Conservation (phyloP, 2,329 filamentous ascomycete species). For the Calcarisporium arbuscula region DNA sequence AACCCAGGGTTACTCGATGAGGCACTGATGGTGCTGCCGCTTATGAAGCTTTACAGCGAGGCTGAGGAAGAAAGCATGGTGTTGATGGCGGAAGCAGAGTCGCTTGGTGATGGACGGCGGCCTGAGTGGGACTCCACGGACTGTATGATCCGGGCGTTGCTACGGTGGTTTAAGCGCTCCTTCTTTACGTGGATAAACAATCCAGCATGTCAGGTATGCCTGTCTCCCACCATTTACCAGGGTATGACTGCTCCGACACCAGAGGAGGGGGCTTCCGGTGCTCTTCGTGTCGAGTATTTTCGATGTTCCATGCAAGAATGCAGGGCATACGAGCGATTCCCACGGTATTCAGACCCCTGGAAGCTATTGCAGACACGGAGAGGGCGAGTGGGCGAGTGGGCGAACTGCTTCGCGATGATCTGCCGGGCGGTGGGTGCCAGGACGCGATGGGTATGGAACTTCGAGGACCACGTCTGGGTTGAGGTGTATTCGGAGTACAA, state of each 20-base stretch:
- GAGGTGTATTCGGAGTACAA: constrained; percentile 95
- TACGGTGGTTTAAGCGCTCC: constrained; percentile 91
- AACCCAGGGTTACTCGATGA: constrained; percentile 93
- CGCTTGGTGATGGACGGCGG: constrained; percentile 71
- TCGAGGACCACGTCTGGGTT: constrained; percentile 96
- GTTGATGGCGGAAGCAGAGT: constrained; percentile 79
- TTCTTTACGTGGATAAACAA: constrained; percentile 99
- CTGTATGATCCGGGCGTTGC: constrained; percentile 81
- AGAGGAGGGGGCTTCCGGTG: constrained; percentile 85
- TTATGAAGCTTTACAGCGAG: constrained; percentile 87
- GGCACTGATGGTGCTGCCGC: constrained; percentile 75
- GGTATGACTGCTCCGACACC: constrained; percentile 80
- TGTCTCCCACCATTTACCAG: constrained; percentile 73
- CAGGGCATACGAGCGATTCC: constrained; percentile 78
- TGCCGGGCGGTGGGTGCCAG: constrained; percentile 86
- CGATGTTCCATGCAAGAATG: constrained; percentile 73
- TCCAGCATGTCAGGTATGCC: constrained; percentile 75
- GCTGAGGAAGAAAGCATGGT: constrained; percentile 92
- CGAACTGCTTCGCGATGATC: constrained; percentile 98
- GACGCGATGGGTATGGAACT: constrained; percentile 97
- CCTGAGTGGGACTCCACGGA: constrained; percentile 97
- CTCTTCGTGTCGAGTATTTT: constrained; percentile 83
- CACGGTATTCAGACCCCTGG: constrained; percentile 93
- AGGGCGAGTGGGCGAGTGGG: constrained; percentile 91
- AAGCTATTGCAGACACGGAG: constrained; percentile 78